These are phyloP conservation scores for Nowakowskiella sp. DNA, from an alignment of 192 early-diverging fungal genomes.

Conservation along the genomic window DNA sequence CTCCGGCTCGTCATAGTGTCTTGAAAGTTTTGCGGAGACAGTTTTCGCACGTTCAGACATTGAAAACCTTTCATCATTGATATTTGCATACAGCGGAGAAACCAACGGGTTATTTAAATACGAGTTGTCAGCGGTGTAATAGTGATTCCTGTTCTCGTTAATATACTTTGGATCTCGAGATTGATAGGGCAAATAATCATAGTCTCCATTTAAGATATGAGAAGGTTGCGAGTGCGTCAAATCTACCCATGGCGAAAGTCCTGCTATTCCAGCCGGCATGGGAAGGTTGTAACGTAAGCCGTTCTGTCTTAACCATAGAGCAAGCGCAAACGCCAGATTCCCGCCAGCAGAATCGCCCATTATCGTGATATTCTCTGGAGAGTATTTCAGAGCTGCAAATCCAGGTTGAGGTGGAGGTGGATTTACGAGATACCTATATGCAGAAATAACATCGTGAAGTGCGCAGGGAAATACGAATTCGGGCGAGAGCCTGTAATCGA, in stretches of 20 bases:
- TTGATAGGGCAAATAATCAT: slow-evolving; percentile 13
- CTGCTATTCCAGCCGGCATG: slow-evolving; percentile 33
- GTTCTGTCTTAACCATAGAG: slow-evolving; percentile 50
- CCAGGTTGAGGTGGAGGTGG: slow-evolving; percentile 13
- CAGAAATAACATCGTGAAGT: slow-evolving; percentile 37
- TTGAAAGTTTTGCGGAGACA: too few relatives aligned
- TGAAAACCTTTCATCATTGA: slow-evolving; percentile 9
- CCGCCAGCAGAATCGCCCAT: slow-evolving; percentile 1
- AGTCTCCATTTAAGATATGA: slow-evolving; percentile 14
- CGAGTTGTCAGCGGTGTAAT: slow-evolving; percentile 10
- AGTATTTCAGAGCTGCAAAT: neutral
- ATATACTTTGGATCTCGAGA: slow-evolving; percentile 20
- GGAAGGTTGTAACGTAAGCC: slow-evolving; percentile 16
- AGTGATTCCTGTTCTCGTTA: slow-evolving; percentile 3
- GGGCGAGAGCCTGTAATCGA: slow-evolving; percentile 36
- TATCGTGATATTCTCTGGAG: neutral
- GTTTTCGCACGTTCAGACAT: too few relatives aligned
- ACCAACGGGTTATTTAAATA: slow-evolving; percentile 14
- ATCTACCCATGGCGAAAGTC: slow-evolving; percentile 48
- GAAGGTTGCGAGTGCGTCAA: slow-evolving; percentile 17
- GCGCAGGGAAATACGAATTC: slow-evolving; percentile 35
- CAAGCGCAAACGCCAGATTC: slow-evolving; percentile 18
- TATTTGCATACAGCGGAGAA: slow-evolving; percentile 15
- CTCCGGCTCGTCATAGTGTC: too few relatives aligned
- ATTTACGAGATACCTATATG: slow-evolving; percentile 31